Percentiles rank a stretch among this genome's conserved stretches.
These are phyloP conservation scores for Amanita jacksonii DNA, from an alignment of 768 basidiomycete genomes.

Conservation along the genomic window DNA sequence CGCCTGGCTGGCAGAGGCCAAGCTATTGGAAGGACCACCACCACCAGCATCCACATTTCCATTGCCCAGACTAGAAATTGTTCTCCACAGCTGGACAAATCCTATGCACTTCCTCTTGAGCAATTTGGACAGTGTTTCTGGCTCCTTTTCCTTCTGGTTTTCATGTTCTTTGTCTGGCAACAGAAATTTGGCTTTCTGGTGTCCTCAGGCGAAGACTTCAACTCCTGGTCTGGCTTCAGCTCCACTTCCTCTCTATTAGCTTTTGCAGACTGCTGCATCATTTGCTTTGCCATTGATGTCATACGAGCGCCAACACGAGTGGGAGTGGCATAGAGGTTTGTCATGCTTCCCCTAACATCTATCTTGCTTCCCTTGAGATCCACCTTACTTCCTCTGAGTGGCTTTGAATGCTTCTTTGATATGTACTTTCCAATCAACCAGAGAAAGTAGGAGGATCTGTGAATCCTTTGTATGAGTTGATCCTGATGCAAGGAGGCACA, in stretches of 20 bases:
- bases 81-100: no score
- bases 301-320: no score
- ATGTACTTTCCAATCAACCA: background rate
- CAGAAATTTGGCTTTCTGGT: background rate
- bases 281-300: no score
- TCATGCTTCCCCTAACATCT: no score
- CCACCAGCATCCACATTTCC: no score
- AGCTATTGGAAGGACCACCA: constrained; percentile 7
- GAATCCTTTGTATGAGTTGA: background rate
- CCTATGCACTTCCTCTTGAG: no score
- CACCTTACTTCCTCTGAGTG: no score
- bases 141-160: no score
- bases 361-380: no score
- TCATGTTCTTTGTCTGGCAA: no score
- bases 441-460: background rate
- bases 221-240: background rate
- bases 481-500: background rate
- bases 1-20: constrained; percentile 7
- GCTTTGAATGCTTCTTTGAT: no score
- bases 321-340: no score
- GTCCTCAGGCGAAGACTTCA: background rate
- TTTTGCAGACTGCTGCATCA: background rate
- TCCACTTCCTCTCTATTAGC: background rate
- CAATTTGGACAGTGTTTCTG: constrained; percentile 26
- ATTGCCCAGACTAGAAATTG: constrained; percentile 13